Percentiles rank a stretch among this genome's conserved stretches.
phyloP scores from a whole-genome alignment of 495 filamentous ascomycete genomes.

The Parmelia sp. region DNA sequence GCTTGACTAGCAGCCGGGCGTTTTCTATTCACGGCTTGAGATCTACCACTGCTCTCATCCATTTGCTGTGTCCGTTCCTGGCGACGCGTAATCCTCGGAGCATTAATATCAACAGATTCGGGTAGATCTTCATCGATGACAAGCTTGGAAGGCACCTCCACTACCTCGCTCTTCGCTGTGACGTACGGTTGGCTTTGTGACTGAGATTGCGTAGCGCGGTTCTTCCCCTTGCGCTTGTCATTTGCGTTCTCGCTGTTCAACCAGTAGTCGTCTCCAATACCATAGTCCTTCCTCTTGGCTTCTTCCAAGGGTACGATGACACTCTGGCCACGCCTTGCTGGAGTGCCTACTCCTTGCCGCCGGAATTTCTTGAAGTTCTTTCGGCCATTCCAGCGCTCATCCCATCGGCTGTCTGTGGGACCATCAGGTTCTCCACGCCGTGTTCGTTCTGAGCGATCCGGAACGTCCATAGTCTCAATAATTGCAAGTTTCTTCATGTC shows the following conservation, averaged over 20 bases:
- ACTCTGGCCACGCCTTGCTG: slow-evolving; percentile 41
- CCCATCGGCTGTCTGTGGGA: slow-evolving; percentile 64
- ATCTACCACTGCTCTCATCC: slow-evolving; percentile 27
- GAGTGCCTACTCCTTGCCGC: slow-evolving; percentile 50
- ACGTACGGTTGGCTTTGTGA: slow-evolving; percentile 26
- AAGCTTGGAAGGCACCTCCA: slow-evolving; percentile 27
- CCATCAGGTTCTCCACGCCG: slow-evolving; percentile 25
- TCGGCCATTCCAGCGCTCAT: slow-evolving; percentile 87
- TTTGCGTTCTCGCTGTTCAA: slow-evolving; percentile 40
- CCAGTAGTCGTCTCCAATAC: slow-evolving; percentile 83
- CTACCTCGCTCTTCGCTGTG: slow-evolving; percentile 27
- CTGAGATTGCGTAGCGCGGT: slow-evolving; percentile 27
- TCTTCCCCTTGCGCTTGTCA: slow-evolving; percentile 32
- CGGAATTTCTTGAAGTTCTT: slow-evolving; percentile 96
- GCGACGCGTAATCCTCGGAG: slow-evolving; percentile 29
- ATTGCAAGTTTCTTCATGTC: slow-evolving; percentile 70
- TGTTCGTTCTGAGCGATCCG: slow-evolving; percentile 23
- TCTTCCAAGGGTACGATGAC: slow-evolving; percentile 78
- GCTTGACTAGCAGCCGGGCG: slow-evolving; percentile 28
- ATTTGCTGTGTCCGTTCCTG: slow-evolving; percentile 35
- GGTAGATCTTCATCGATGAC: slow-evolving; percentile 26
- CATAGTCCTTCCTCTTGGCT: slow-evolving; percentile 69
- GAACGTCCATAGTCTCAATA: slow-evolving; percentile 72
- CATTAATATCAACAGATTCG: slow-evolving; percentile 26
- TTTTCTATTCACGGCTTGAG: slow-evolving; percentile 32